Conservation (phyloP, 2,329 filamentous ascomycete species). For the Myriosclerotinia scirpicola region DNA sequence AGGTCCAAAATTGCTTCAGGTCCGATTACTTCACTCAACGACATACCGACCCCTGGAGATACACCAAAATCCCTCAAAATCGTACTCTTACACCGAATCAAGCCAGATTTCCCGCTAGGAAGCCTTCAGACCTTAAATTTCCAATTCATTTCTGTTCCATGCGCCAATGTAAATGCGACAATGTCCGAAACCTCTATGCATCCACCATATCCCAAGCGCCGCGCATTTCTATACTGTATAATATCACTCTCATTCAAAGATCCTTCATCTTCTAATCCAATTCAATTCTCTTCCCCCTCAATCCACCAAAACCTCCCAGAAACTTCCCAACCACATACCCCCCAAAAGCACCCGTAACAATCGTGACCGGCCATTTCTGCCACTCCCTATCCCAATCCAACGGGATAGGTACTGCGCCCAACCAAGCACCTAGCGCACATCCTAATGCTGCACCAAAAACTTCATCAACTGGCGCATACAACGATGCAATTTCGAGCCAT, state of each 20-base stretch:
- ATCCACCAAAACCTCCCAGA: constrained; percentile 47
- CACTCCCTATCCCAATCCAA: constrained; percentile 99
- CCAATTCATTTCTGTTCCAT: constrained; percentile 3
- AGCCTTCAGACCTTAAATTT: neutral
- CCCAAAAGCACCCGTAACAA: constrained; percentile 77
- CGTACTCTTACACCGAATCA: neutral
- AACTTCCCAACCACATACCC: constrained; percentile 73
- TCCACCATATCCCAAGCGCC: neutral
- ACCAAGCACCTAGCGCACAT: constrained; percentile 78
- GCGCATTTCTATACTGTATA: neutral
- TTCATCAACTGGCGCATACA: constrained; percentile 74
- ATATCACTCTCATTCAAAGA: neutral
- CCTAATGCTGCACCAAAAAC: constrained; percentile 82
- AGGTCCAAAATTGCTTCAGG: too few species aligned
- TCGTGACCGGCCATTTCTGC: constrained; percentile 97
- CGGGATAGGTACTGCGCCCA: constrained; percentile 92
- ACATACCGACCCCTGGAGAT: neutral
- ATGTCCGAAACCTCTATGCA: neutral
- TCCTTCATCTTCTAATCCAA: constrained; percentile 33
- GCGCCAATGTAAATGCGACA: constrained; percentile 1
- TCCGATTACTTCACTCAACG: neutral
- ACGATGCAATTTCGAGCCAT: constrained; percentile 70
- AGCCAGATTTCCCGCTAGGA: neutral
- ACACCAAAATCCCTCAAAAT: neutral
- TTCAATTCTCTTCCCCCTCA: constrained; percentile 40